Conservation (phyloP, 2,329 filamentous ascomycete genomes). For the Mycosphaerelloides madeirae region DNA sequence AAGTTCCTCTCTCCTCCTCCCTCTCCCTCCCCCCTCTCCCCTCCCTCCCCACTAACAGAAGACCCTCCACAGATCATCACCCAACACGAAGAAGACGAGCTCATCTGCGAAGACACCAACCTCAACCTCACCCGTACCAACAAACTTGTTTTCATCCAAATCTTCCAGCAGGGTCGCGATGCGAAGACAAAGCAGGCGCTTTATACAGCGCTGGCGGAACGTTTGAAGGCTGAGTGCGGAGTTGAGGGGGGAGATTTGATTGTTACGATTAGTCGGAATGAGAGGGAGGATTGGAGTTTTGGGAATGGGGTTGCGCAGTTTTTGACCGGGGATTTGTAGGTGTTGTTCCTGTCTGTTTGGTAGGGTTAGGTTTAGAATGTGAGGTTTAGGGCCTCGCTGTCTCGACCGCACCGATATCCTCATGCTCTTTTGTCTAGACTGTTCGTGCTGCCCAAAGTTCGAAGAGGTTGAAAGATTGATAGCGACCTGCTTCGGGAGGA, state of each 20-base stretch:
- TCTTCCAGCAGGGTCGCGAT: slow-evolving; percentile 32
- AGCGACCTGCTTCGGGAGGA: neutral
- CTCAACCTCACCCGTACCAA: slow-evolving; percentile 25
- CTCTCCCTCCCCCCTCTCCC: too few relatives aligned
- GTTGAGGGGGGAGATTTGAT: slow-evolving; percentile 28
- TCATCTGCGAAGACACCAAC: slow-evolving; percentile 33
- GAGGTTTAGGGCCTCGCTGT: too few relatives aligned
- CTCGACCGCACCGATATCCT: too few relatives aligned
- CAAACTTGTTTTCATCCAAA: slow-evolving; percentile 31
- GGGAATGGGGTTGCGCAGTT: slow-evolving; percentile 30
- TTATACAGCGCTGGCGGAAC: slow-evolving; percentile 24
- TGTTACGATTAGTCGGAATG: slow-evolving; percentile 23
- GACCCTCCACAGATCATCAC: slow-evolving; percentile 27
- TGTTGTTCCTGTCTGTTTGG: too few relatives aligned
- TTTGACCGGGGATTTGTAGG: slow-evolving; percentile 22
- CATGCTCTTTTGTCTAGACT: too few relatives aligned
- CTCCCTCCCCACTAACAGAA: too few relatives aligned
- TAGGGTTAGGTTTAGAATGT: too few relatives aligned
- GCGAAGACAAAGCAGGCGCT: slow-evolving; percentile 25
- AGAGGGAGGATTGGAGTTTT: slow-evolving; percentile 33
- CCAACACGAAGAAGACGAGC: slow-evolving; percentile 30
- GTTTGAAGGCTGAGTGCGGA: slow-evolving; percentile 20
- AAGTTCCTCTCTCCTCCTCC: slow-evolving; percentile 12
- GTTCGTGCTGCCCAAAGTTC: neutral
- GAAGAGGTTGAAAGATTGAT: neutral